phyloP scores from a whole-genome alignment of 805 yeast genomes.

The Pichia phayaonensis region DNA sequence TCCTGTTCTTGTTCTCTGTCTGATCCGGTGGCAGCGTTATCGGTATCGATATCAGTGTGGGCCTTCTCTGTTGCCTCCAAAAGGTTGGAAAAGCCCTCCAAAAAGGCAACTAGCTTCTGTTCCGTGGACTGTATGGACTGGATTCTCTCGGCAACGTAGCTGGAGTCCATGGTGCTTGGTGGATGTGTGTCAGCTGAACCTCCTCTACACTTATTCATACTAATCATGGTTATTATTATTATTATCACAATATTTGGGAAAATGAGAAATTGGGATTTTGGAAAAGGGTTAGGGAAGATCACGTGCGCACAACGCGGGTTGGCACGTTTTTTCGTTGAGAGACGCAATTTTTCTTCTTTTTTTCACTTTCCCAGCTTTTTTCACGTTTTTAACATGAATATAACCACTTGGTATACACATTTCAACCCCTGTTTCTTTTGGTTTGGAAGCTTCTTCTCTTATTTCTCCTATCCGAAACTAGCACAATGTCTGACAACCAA shows the following conservation, averaged over 20 bases:
- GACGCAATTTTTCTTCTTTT: neutral
- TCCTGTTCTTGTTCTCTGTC: slow-evolving; percentile 27
- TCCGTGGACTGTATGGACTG: slow-evolving; percentile 48
- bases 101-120: slow-evolving; percentile 39
- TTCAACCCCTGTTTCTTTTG: neutral
- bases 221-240: too few species aligned
- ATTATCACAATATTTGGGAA: neutral
- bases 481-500: slow-evolving; percentile 50
- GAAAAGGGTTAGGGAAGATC: too few species aligned
- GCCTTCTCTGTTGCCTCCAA: slow-evolving; percentile 33
- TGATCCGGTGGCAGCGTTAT: slow-evolving; percentile 14
- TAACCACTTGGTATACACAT: too few species aligned
- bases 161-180: neutral
- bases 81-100: slow-evolving; percentile 42
- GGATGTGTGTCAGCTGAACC: too few species aligned
- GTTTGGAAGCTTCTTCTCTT: neutral
- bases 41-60: neutral
- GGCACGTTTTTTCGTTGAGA: neutral
- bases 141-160: slow-evolving; percentile 42
- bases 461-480: neutral
- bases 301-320: neutral
- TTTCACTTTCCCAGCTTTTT: too few species aligned
- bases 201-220: too few species aligned
- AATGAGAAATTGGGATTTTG: too few species aligned
- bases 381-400: neutral